Percentiles rank a stretch among this genome's conserved stretches.
Evolutionary conservation across 2,329 filamentous ascomycete species (phyloP).

Genomic region (Ophiostoma novo-ulmi): DNA sequence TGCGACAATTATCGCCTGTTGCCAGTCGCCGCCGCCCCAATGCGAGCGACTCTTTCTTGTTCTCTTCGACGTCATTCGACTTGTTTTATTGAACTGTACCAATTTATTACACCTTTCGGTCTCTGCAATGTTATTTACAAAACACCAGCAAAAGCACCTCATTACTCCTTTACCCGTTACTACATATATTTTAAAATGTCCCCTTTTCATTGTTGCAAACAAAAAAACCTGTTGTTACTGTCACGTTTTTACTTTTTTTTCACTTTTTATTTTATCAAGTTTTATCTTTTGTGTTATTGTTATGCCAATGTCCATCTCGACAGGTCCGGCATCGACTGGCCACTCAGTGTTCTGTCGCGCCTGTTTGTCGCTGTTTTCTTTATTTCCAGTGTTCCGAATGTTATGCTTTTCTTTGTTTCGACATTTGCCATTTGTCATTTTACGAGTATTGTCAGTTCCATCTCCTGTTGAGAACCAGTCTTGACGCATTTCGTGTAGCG

Average conservation of each 20-base stretch:
- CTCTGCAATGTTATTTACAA: not conserved
- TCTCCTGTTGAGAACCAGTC: slow-evolving; percentile 2
- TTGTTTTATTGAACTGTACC: slow-evolving; percentile 13
- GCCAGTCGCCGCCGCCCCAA: not conserved
- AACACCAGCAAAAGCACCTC: too few relatives aligned
- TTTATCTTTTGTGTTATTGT: not conserved
- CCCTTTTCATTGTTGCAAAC: not conserved
- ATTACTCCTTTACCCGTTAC: not conserved
- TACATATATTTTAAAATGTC: not conserved
- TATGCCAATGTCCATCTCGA: not conserved
- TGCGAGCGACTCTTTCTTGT: slow-evolving; percentile 3
- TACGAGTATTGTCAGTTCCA: not conserved
- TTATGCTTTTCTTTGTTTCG: not conserved
- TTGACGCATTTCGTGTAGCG: not conserved
- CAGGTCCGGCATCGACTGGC: not conserved
- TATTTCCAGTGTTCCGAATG: not conserved
- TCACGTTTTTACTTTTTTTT: not conserved
- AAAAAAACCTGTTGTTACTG: slow-evolving; percentile 6
- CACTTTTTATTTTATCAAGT: not conserved
- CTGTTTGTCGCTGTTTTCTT: not conserved
- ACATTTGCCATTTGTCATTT: not conserved
- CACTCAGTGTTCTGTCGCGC: not conserved
- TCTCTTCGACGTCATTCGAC: slow-evolving; percentile 9
- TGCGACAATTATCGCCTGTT: not conserved
- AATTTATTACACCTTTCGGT: slow-evolving; percentile 9